phyloP scores from a whole-genome alignment of 148 eudicot genomes.

The Polygonum maritimum region DNA sequence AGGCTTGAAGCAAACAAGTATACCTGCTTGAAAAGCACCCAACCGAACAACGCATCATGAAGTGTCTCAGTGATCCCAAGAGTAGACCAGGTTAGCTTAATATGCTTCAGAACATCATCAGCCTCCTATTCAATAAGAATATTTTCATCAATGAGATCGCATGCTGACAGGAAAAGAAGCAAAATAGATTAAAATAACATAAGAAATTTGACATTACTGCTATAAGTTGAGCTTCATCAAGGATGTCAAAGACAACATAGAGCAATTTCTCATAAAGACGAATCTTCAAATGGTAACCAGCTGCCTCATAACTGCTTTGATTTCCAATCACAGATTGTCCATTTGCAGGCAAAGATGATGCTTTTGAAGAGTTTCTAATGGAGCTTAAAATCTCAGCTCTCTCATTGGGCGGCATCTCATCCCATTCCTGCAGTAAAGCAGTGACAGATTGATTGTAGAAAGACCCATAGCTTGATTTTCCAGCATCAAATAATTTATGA shows the following conservation, averaged over 20 bases:
- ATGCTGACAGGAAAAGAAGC: neutral
- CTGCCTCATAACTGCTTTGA: constrained; percentile 39
- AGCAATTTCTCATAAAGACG: constrained; percentile 77
- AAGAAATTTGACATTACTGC: constrained; percentile 26
- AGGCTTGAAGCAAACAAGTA: constrained; percentile 10
- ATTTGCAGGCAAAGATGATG: constrained; percentile 26
- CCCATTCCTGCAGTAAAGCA: constrained; percentile 54
- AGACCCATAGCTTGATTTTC: neutral
- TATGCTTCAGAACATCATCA: constrained; percentile 58
- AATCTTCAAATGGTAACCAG: constrained; percentile 60
- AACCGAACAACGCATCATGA: constrained; percentile 64
- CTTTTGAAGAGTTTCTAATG: constrained; percentile 35
- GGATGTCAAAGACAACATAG: constrained; percentile 64
- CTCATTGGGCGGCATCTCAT: constrained; percentile 51
- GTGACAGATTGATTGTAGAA: neutral
- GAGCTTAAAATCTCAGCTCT: constrained; percentile 47
- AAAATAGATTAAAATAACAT: constrained; percentile 2
- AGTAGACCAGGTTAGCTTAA: constrained; percentile 69
- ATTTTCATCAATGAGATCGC: neutral
- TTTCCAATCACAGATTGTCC: constrained; percentile 31
- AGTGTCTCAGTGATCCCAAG: constrained; percentile 70
- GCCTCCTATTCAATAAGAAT: constrained; percentile 41
- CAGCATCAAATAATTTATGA: neutral
- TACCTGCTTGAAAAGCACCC: constrained; percentile 98
- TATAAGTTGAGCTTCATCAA: constrained; percentile 77